phyloP scores from a whole-genome alignment of 257 asterid genomes.

The Dorcoceras hygrometricum region DNA sequence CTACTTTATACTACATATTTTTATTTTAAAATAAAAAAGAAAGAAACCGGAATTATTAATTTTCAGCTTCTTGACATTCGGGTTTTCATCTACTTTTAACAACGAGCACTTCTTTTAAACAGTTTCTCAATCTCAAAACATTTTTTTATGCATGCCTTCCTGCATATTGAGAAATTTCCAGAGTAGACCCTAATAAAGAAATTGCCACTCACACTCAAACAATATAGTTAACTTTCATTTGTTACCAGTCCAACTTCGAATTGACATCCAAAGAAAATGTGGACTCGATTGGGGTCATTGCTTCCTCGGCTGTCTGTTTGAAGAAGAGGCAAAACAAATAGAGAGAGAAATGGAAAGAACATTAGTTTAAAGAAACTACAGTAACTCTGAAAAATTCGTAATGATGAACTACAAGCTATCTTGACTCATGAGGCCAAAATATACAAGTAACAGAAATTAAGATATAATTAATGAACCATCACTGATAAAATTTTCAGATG shows the following conservation, averaged over 20 bases:
- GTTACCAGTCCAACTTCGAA: conserved; percentile 95
- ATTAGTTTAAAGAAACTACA: conserved; percentile 4
- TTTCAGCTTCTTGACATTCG: background rate
- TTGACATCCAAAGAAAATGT: conserved; percentile 93
- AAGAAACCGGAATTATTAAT: background rate
- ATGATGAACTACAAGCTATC: background rate
- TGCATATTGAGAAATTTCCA: background rate
- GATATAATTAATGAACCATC: background rate
- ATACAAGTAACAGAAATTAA: conserved; percentile 2
- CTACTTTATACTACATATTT: background rate
- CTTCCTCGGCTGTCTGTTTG: conserved; percentile 95
- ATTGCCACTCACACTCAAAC: conserved; percentile 1
- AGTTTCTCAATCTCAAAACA: background rate
- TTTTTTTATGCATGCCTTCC: background rate
- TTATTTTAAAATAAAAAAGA: too few relatives aligned
- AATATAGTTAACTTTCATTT: conserved; percentile 11
- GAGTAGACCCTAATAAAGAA: conserved; percentile 4
- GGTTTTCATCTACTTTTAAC: background rate
- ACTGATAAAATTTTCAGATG: background rate
- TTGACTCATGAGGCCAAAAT: conserved; percentile 5
- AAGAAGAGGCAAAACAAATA: conserved; percentile 27
- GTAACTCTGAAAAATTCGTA: conserved; percentile 7
- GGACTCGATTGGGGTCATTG: conserved; percentile 99
- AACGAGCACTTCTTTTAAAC: background rate
- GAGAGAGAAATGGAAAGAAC: conserved; percentile 4